Conservation (phyloP, 352 stramenopile genomes). For the Elongisporangium undulatum region DNA sequence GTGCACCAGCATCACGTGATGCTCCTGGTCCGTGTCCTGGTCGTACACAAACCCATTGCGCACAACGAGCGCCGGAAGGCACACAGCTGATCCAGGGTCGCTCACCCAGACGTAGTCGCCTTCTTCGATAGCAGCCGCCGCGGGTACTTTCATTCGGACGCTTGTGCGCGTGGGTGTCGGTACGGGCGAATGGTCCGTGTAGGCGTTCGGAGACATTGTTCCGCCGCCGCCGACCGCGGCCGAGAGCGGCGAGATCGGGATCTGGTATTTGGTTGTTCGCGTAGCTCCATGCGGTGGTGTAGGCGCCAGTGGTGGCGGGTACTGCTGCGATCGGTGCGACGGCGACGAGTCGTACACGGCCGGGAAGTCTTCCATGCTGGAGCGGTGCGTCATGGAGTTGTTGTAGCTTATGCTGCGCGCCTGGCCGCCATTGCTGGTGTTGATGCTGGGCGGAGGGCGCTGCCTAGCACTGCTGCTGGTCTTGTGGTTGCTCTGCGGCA, state of each 20-base stretch:
- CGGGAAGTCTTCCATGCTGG: conserved; percentile 1
- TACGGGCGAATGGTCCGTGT: not conserved
- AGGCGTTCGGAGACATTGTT: not conserved
- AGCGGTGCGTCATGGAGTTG: conserved; percentile 1
- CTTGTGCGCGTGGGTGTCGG: not conserved
- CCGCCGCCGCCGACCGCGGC: not conserved
- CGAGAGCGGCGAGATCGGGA: conserved; percentile 8
- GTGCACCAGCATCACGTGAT: conserved; percentile 71
- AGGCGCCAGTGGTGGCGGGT: not conserved
- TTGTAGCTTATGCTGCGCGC: conserved; percentile 2
- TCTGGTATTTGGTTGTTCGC: conserved; percentile 6
- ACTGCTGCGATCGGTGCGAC: conserved; percentile 5
- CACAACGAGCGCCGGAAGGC: conserved; percentile 53
- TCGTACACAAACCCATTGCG: conserved; percentile 59
- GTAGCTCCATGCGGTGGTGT: not conserved
- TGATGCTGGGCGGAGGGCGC: conserved; percentile 8
- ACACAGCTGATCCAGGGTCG: conserved; percentile 37
- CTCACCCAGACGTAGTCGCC: conserved; percentile 67
- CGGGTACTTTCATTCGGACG: not conserved
- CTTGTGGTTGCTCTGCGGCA: no score
- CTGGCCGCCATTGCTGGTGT: conserved; percentile 10
- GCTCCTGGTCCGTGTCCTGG: conserved; percentile 51
- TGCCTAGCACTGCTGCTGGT: no score
- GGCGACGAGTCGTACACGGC: conserved; percentile 4
- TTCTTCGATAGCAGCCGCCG: conserved; percentile 32